phyloP scores from a whole-genome alignment of 306 rosid genomes.

The Morella rubra region DNA sequence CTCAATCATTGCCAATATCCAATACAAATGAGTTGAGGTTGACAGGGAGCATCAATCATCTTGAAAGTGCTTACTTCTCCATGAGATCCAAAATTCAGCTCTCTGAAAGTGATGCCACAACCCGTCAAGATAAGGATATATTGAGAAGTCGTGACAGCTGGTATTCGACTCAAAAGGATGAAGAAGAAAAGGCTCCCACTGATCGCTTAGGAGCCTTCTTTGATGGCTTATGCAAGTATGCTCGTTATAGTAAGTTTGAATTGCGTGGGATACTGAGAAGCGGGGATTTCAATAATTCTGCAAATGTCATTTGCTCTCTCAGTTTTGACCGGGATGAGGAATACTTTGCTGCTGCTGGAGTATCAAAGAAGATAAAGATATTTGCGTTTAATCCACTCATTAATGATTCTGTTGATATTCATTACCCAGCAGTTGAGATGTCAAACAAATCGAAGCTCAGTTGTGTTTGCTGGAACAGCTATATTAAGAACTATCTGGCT shows the following conservation, averaged over 20 bases:
- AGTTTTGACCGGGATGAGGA: conserved; percentile 93
- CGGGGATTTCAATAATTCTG: conserved; percentile 69
- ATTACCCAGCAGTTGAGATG: conserved; percentile 87
- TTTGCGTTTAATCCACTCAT: conserved; percentile 75
- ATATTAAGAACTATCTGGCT: conserved; percentile 87
- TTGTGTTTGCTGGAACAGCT: conserved; percentile 94
- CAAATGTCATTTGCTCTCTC: conserved; percentile 82
- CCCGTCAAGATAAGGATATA: conserved; percentile 49
- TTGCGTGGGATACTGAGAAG: conserved; percentile 80
- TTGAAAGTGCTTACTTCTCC: conserved; percentile 83
- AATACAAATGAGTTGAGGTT: conserved; percentile 49
- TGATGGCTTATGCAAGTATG: conserved; percentile 93
- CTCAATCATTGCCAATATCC: conserved; percentile 33
- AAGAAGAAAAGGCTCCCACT: conserved; percentile 37
- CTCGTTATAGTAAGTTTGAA: conserved; percentile 78
- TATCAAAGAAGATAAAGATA: conserved; percentile 85
- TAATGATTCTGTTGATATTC: conserved; percentile 75
- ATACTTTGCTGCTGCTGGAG: conserved; percentile 91
- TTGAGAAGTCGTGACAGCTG: conserved; percentile 58
- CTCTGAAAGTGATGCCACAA: conserved; percentile 49
- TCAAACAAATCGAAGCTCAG: conserved; percentile 77
- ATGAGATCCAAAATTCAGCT: conserved; percentile 73
- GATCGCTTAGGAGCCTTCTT: conserved; percentile 73
- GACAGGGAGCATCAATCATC: conserved; percentile 56
- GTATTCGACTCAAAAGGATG: conserved; percentile 36